Conservation (phyloP, 495 filamentous ascomycete species). For the Trichoderma virens region DNA sequence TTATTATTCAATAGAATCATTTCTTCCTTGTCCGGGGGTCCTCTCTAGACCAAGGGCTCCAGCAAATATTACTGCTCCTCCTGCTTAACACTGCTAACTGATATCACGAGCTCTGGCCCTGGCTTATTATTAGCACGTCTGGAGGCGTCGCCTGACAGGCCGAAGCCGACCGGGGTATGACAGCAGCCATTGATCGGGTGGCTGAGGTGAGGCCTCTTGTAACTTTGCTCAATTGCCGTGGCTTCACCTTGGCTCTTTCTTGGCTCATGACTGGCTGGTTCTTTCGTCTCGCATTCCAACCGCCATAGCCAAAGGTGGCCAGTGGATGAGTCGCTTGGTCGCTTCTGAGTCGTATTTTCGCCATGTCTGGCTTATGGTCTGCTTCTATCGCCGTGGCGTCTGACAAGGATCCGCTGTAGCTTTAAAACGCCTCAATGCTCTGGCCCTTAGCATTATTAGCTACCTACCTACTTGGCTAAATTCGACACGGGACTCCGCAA, state of each 20-base stretch:
- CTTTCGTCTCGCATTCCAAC: background rate
- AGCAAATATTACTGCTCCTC: too few relatives aligned
- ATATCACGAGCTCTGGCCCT: background rate
- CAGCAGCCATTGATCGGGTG: background rate
- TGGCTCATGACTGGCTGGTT: too few relatives aligned
- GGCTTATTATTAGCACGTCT: background rate
- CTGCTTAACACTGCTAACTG: too few relatives aligned
- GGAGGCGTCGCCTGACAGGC: background rate
- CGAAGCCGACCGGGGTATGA: background rate
- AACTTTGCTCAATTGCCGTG: too few relatives aligned
- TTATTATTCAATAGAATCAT: too few relatives aligned
- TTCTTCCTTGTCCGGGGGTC: too few relatives aligned
- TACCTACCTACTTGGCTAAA: background rate
- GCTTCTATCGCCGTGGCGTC: background rate
- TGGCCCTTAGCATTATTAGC: background rate
- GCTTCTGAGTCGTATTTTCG: too few relatives aligned
- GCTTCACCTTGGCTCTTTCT: background rate
- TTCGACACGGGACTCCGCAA: background rate
- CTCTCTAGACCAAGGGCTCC: too few relatives aligned
- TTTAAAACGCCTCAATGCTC: background rate
- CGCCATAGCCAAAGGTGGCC: background rate
- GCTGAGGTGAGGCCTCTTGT: background rate
- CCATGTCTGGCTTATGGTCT: background rate
- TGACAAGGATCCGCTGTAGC: background rate
- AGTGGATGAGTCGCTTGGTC: too few relatives aligned